phyloP scores from a whole-genome alignment of 2,329 filamentous ascomycete genomes.

The Fusarium solani-melongenae region DNA sequence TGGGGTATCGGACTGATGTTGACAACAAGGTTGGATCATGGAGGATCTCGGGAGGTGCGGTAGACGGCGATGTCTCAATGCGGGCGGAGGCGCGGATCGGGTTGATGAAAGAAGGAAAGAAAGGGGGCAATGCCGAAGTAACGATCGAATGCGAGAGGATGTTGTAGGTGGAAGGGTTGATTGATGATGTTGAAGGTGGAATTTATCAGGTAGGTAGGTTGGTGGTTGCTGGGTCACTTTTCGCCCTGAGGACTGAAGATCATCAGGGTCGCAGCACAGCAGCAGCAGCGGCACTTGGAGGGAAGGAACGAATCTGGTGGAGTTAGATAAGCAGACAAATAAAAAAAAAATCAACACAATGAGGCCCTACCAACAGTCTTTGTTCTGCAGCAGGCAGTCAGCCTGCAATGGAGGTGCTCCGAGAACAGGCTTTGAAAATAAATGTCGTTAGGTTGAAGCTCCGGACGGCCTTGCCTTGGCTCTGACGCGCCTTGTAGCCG shows the following conservation, averaged over 20 bases:
- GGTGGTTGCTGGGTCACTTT: conserved; percentile 31
- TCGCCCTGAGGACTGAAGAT: conserved; percentile 15
- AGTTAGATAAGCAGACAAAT: neutral
- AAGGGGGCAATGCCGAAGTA: neutral
- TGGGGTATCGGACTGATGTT: conserved; percentile 5
- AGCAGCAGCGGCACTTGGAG: neutral
- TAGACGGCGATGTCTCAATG: neutral
- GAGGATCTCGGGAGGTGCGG: neutral
- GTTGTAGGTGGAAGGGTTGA: neutral
- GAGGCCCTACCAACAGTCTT: conserved; percentile 4
- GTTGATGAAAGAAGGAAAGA: neutral
- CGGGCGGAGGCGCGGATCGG: neutral
- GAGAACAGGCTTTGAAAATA: conserved; percentile 29
- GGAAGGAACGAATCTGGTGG: neutral
- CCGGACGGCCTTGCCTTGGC: neutral
- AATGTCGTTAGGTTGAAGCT: conserved; percentile 18
- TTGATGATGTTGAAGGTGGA: conserved; percentile 3
- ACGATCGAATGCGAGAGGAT: neutral
- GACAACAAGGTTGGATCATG: conserved; percentile 15
- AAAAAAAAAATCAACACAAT: neutral
- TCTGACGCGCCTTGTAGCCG: conserved; percentile 37
- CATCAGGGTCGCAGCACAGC: conserved; percentile 4
- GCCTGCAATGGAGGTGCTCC: conserved; percentile 21
- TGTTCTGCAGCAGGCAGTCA: conserved; percentile 22
- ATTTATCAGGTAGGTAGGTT: conserved; percentile 1